A percentile compares a stretch with the other conserved stretches of the same genome.
phyloP scores from a whole-genome alignment of 202 grass and related monocot genomes.

The Zizania palustris region DNA sequence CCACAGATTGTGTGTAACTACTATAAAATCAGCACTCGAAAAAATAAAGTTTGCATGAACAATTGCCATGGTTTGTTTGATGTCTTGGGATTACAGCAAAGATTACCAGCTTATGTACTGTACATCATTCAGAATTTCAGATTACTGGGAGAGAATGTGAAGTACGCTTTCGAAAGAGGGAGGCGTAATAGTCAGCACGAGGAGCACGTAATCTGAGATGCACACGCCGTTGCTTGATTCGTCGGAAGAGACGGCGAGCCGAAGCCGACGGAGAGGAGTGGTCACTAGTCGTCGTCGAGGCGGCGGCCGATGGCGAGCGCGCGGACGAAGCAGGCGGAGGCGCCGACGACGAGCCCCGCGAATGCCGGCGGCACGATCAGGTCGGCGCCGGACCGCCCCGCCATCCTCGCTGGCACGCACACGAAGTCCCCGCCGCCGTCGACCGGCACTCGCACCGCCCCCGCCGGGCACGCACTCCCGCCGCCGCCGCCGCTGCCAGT shows the following conservation, averaged over 20 bases:
- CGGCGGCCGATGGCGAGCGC: constrained; percentile 59
- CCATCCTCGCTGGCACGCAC: constrained; percentile 65
- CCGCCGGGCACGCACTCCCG: constrained; percentile 3
- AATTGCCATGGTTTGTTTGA: too few relatives aligned
- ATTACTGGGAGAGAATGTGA: neutral
- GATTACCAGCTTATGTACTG: neutral
- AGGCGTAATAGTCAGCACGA: neutral
- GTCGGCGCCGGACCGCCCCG: constrained; percentile 52
- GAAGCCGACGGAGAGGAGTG: too few relatives aligned
- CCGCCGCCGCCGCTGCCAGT: neutral
- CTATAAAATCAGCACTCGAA: neutral
- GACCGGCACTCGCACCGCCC: constrained; percentile 53
- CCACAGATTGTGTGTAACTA: too few relatives aligned
- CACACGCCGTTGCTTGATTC: neutral
- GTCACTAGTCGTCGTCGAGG: constrained; percentile 28
- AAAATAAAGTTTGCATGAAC: neutral
- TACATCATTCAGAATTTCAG: neutral
- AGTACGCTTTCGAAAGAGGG: neutral
- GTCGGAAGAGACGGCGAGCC: neutral
- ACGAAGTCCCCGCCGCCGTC: constrained; percentile 60
- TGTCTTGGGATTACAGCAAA: too few relatives aligned
- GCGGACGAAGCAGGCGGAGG: constrained; percentile 66
- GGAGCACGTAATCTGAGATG: neutral
- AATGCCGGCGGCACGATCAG: constrained; percentile 71
- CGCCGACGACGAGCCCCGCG: constrained; percentile 71